Evolutionary conservation across 768 basidiomycete species (phyloP), one percentile per base, ranked within the genome.

Genomic region (Psilocybe subaeruginosa): DNA sequence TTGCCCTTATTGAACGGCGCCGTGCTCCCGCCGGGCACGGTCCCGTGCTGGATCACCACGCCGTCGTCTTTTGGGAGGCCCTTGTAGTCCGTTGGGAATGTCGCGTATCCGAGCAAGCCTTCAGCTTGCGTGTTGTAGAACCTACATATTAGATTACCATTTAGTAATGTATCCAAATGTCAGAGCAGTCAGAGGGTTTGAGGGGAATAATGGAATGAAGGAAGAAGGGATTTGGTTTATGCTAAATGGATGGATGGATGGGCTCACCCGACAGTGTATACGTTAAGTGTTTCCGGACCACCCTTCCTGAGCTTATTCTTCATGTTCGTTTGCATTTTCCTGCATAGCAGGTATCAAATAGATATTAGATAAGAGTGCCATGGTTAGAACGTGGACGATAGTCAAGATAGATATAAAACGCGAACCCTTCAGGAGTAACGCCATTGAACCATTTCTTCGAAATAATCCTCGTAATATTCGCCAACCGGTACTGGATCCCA

Each of bases 401-500:
- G 46, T 39, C 27, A 47, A 2, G 19, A 49, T 35, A 19, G 23
- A 39, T 8, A 11, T 23, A 19, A 17, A 31, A 11, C 17, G 56
- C 64, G 29, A 7, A 62, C 66, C 59, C 54, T 46, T 61, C 57
- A 30, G 58, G 58, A 9, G 59, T 56, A 4, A 60, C 63, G 7
- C 67, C 61, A 4, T 58, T 39, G 33, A 80, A 82, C 80, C 80
- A 82, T 19, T 75, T 67, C 19, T 68, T 41, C 61, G 78, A 78
- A 17, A 73, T 59, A 4, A 74, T 77, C 51, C 75, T 72, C n/a
- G 67, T 71, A 19, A 74, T 71, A 30, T 64, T 64, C 3, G 60
- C 72, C 17, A 81, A 75, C 1, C 39, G 60, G 64, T 78, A 82
- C 27, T 65, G 67, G 54, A 82, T 59, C 6, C 78, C 78, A 12